Percentiles rank a stretch among this genome's conserved stretches.
These are phyloP conservation scores for Chaetomiaceae sp. DNA, from an alignment of 2,329 filamentous ascomycete genomes.

Conservation along the genomic window DNA sequence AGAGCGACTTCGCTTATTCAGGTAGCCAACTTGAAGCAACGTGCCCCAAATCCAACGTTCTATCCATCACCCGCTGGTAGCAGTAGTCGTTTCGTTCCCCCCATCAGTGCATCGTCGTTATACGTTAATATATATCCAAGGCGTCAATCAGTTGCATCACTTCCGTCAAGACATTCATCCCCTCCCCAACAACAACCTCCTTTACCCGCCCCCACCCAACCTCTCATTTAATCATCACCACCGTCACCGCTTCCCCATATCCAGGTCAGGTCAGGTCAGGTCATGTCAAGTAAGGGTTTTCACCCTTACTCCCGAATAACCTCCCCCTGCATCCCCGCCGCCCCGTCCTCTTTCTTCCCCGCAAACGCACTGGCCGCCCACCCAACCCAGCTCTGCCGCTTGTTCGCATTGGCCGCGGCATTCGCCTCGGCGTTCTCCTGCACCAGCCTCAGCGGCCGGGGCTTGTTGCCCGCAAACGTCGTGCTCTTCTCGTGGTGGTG, in stretches of 20 bases:
- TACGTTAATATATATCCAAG: not conserved
- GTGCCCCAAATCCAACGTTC: too few species aligned
- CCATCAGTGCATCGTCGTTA: not conserved
- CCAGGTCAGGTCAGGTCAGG: too few species aligned
- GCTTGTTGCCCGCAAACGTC: conserved; percentile 64
- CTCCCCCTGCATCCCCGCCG: conserved; percentile 20
- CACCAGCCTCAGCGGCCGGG: conserved; percentile 80
- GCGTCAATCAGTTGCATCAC: too few species aligned
- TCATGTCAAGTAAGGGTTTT: too few species aligned
- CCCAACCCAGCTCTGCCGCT: conserved; percentile 62
- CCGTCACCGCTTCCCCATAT: not conserved
- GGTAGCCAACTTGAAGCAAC: too few species aligned
- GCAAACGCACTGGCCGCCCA: conserved; percentile 45
- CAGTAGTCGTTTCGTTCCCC: too few species aligned
- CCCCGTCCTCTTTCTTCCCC: conserved; percentile 42
- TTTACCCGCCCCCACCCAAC: too few species aligned
- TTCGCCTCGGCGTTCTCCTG: conserved; percentile 64
- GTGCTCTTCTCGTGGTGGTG: conserved; percentile 53
- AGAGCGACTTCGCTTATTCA: not conserved
- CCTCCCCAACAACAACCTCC: too few species aligned
- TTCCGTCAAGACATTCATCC: not conserved
- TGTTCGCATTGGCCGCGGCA: conserved; percentile 43
- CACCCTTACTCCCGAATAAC: conserved; percentile 28
- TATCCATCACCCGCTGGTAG: too few species aligned
- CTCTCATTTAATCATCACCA: too few species aligned